Percentiles rank a stretch among this genome's conserved stretches.
These are phyloP conservation scores for Candida pseudoglaebosa DNA, from an alignment of 805 yeast species.

Conservation along the genomic window DNA sequence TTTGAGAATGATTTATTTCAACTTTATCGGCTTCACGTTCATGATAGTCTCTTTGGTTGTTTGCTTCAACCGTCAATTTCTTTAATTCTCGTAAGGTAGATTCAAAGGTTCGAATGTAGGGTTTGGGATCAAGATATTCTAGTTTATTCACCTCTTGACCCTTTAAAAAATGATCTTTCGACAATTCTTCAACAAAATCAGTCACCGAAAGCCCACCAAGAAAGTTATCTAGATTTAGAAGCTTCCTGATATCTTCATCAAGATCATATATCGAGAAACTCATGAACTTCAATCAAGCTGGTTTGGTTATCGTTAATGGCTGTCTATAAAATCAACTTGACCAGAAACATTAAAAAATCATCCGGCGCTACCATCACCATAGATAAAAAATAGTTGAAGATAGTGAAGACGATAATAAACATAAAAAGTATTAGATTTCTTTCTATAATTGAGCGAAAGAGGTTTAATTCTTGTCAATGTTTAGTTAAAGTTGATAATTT, in stretches of 20 bases:
- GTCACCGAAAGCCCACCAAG: slow-evolving; percentile 67
- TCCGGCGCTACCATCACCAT: not conserved
- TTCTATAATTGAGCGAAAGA: too few species aligned
- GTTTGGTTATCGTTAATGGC: not conserved
- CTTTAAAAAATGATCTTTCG: slow-evolving; percentile 58
- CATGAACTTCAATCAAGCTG: slow-evolving; percentile 17
- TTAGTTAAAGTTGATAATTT: too few species aligned
- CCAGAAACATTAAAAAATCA: not conserved
- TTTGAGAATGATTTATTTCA: slow-evolving; percentile 65
- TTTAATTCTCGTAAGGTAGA: slow-evolving; percentile 72
- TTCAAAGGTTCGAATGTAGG: slow-evolving; percentile 90
- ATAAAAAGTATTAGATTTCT: too few species aligned
- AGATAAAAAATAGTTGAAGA: not conserved
- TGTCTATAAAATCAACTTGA: not conserved
- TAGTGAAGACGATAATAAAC: too few species aligned
- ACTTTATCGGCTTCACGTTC: slow-evolving; percentile 54
- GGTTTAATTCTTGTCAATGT: too few species aligned
- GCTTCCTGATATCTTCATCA: slow-evolving; percentile 56
- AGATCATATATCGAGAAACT: slow-evolving; percentile 53
- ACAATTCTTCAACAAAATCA: slow-evolving; percentile 76
- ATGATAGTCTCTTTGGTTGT: slow-evolving; percentile 44
- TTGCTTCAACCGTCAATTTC: slow-evolving; percentile 54
- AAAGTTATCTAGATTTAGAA: slow-evolving; percentile 59
- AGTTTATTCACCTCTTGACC: slow-evolving; percentile 49
- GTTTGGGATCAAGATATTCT: slow-evolving; percentile 79